Evolutionary conservation across 2,329 filamentous ascomycete species (phyloP), one percentile per base, ranked within the genome.

Genomic region (Fusarium paranaense): DNA sequence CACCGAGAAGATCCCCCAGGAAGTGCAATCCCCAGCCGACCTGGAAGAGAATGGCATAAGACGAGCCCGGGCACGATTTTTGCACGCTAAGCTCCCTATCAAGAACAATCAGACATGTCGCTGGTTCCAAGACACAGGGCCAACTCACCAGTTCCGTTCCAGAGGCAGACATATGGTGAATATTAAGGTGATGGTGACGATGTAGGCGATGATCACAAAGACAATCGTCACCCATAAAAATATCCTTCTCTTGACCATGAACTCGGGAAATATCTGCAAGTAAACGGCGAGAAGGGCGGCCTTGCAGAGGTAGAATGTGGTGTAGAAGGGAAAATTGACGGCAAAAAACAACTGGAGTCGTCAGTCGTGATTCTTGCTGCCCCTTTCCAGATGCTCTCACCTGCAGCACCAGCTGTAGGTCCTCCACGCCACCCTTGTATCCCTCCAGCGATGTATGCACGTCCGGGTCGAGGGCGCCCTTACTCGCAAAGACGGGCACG

Each of bases 241-340:
- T 1, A 14, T 69, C 0, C 64, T 50, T 2, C 73, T 61, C 50
- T 76, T 75, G 7, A 45, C 59, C 73, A 75, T 76, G 20, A 76
- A 76, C 1, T 64, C 33, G 0, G 67, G 73, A 4, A 76, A 76
- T 0, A 56, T 67, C 5, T 76, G 74, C 1, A 73, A 6, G 13
- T 75, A 76, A 0, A 75, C 71, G 0, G 71, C 68, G 2, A 76
- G 45, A 0, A 78, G 61, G 1, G 72, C 76, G 16, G 74, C 76
- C 4, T 77, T 78, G 27, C 70, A 76, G 0, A 78, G 20, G n/a
- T 78, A 78, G 3, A 78, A 59, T 0, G 76, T 78, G 0, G 76
- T 75, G 10, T 74, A 78, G 6, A 76, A 78, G 0, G 76, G 76
- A 6, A 78, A 69, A 0, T 57, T 66, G 6, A 27, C 38, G 4